Evolutionary conservation across 2,329 filamentous ascomycete species (phyloP).

Genomic region (Aspergillus ochraceus): DNA sequence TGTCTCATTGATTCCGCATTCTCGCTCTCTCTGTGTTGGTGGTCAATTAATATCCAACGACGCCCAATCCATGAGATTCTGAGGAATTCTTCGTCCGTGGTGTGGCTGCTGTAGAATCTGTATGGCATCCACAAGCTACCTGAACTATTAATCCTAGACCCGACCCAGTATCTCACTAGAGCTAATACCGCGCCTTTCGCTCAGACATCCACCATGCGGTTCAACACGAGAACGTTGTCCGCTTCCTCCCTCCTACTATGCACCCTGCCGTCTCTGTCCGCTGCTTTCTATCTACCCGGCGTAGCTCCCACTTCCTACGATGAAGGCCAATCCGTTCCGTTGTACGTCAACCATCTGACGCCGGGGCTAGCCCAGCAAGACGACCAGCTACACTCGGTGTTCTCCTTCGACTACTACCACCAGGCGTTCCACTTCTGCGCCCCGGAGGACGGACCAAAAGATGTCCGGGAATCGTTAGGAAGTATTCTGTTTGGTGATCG

Average conservation of each 20-base stretch:
- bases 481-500: slow-evolving; percentile 97
- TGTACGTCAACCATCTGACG: slow-evolving; percentile 90
- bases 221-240: slow-evolving; percentile 29
- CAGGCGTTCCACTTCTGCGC: slow-evolving; percentile 83
- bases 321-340: slow-evolving; percentile 72
- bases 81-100: slow-evolving; percentile 6
- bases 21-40: neutral
- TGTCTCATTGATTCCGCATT: neutral
- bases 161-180: slow-evolving; percentile 11
- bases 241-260: slow-evolving; percentile 30
- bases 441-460: slow-evolving; percentile 72
- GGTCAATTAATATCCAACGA: neutral
- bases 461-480: slow-evolving; percentile 84
- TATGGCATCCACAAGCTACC: slow-evolving; percentile 12
- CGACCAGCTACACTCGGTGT: slow-evolving; percentile 81
- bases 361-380: slow-evolving; percentile 77
- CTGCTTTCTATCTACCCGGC: slow-evolving; percentile 93
- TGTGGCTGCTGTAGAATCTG: slow-evolving; percentile 21
- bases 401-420: slow-evolving; percentile 96
- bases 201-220: slow-evolving; percentile 36
- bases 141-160: slow-evolving; percentile 10
- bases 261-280: slow-evolving; percentile 37
- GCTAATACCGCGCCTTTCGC: slow-evolving; percentile 16
- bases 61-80: slow-evolving; percentile 11
- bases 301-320: slow-evolving; percentile 93